Evolutionary conservation across 352 stramenopile genomes (phyloP), one percentile per base, ranked within the genome.

Genomic region (Globisporangium nagaii): DNA sequence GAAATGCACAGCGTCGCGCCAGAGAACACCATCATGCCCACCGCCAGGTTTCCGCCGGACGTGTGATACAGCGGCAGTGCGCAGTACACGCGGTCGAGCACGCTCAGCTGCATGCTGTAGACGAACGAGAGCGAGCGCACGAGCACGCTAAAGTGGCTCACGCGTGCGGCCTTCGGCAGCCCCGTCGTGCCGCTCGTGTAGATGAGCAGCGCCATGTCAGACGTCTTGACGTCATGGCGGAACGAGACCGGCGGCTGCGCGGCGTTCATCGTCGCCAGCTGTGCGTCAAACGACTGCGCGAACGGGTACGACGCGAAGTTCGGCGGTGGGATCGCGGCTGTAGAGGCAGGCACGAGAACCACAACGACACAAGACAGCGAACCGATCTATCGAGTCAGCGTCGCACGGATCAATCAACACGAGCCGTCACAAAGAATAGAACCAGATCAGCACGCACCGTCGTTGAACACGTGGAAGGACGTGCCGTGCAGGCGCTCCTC

Each of bases 151-250:
- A 81, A 78, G 66, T 95, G 82, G 44, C 75, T 84, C 25, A 94
- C 78, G 10, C 80, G 63, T 6, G 79, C 79, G 3, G 86, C 86
- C 60, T 95, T 96, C 40, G 81, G 83, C 17, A 93, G 56, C 0
- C 75, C 78, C 13, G 86, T 96, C 44, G 84, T 95, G 40, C 86
- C 86, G 41, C 82, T 93, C 34, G 82, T 93, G 57, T 92, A 95
- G 56, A 95, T 94, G n/a, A 87, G 68, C 41, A 91, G 58, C 24
- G 71, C 71, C 56, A 71, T 84, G 60, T 93, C 79, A 3, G 59
- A 76, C n/a, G 68, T 83, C 32, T 58, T 64, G 43, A 88, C 68
- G 8, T 60, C 52, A 0, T 58, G 42, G 12, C 78, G 70, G 22
- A 75, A 63, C 0, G 63, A 53, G 9, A 43, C 36, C 0, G 68